Evolutionary conservation across 805 yeast species (phyloP).

Genomic region (Ogataea corticis): DNA sequence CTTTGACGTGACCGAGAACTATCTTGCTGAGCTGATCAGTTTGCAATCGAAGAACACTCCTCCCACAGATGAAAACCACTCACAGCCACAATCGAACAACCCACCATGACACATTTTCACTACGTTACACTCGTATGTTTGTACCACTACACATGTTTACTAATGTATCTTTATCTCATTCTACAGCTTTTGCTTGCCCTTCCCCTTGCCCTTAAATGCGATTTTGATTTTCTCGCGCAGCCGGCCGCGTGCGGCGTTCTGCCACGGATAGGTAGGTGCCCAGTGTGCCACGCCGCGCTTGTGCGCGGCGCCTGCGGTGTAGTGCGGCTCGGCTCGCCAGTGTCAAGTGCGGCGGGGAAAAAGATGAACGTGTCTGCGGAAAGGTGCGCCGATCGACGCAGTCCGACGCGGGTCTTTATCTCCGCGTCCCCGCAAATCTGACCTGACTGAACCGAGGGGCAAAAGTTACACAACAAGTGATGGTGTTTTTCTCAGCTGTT

Average conservation of each 20-base stretch:
- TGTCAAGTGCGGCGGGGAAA: background rate
- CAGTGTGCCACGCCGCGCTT: constrained; percentile 1
- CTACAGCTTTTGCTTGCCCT: background rate
- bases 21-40: constrained; percentile 37
- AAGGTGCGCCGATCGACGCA: constrained; percentile 6
- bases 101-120: background rate
- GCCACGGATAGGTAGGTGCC: background rate
- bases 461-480: too few species aligned
- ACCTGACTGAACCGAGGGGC: too few species aligned
- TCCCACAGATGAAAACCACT: too few species aligned
- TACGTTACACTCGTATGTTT: too few species aligned
- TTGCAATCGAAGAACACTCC: background rate
- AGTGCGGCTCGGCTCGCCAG: constrained; percentile 4
- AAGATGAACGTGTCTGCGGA: too few species aligned
- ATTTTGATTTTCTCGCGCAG: too few species aligned
- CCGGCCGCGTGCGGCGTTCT: constrained; percentile 2
- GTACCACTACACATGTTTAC: too few species aligned
- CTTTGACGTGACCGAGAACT: constrained; percentile 56
- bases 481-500: too few species aligned
- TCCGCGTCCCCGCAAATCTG: background rate
- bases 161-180: too few species aligned
- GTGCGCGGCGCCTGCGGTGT: background rate
- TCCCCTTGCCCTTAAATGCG: too few species aligned
- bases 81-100: too few species aligned
- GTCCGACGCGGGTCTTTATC: background rate